A percentile compares a stretch with the other conserved stretches of the same genome.
Evolutionary conservation across 1,139 yeast species (phyloP).

Genomic region (Suhomyces taliae): DNA sequence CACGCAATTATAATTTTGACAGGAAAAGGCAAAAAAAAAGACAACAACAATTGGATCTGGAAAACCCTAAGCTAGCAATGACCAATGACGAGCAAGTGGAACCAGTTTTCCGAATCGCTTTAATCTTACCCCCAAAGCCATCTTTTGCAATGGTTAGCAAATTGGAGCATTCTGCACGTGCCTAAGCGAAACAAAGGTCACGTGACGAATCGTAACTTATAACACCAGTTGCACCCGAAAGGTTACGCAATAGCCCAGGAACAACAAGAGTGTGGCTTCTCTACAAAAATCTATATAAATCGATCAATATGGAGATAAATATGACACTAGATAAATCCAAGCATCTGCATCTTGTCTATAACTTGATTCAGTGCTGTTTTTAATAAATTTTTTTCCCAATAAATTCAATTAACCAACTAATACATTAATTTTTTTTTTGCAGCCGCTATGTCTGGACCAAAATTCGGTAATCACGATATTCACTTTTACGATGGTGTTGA

Average conservation of each 20-base stretch:
- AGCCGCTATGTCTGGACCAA: constrained; percentile 11
- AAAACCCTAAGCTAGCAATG: too few species aligned
- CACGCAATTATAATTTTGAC: too few species aligned
- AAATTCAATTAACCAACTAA: neutral
- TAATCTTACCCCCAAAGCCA: neutral
- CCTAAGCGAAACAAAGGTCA: neutral
- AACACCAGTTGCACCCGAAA: constrained; percentile 1
- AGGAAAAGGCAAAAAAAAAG: too few species aligned
- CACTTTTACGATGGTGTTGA: constrained; percentile 39
- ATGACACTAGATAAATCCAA: too few species aligned
- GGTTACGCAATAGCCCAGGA: neutral
- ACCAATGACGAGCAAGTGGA: too few species aligned
- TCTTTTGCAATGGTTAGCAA: constrained; percentile 5
- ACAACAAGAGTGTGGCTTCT: constrained; percentile 1
- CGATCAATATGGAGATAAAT: neutral
- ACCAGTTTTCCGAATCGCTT: neutral
- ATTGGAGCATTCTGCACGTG: constrained; percentile 1
- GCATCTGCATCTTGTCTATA: too few species aligned
- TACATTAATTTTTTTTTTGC: neutral
- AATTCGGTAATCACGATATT: constrained; percentile 42
- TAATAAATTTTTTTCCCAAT: neutral
- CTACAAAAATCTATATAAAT: neutral
- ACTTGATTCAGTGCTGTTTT: too few species aligned
- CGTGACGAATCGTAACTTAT: neutral
- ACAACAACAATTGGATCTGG: neutral